These are phyloP conservation scores for Tricholomella constricta DNA, from an alignment of 768 basidiomycete genomes.

Conservation along the genomic window DNA sequence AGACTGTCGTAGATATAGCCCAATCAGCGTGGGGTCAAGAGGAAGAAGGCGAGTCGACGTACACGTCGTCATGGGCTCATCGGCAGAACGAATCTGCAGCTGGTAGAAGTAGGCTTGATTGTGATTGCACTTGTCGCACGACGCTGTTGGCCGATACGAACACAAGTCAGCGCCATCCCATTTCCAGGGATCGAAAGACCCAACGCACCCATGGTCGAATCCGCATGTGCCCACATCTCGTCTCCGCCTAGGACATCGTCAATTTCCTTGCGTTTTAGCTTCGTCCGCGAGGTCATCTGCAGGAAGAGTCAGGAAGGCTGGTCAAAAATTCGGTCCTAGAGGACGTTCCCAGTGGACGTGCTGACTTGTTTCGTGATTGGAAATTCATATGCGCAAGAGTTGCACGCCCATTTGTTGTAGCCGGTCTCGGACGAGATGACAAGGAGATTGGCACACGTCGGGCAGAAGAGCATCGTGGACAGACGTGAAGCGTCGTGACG, in stretches of 20 bases:
- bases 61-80: slow-evolving; percentile 87
- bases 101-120: slow-evolving; percentile 91
- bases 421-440: slow-evolving; percentile 76
- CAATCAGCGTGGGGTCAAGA: neutral
- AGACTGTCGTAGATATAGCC: slow-evolving; percentile 42
- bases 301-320: neutral
- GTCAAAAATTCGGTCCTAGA: neutral
- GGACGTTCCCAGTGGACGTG: slow-evolving; percentile 29
- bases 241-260: slow-evolving; percentile 97
- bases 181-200: neutral
- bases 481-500: neutral
- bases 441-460: slow-evolving; percentile 88
- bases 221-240: slow-evolving; percentile 92
- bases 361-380: slow-evolving; percentile 78
- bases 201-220: slow-evolving; percentile 78
- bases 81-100: slow-evolving; percentile 92
- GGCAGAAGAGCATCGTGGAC: slow-evolving; percentile 83
- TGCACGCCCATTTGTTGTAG: slow-evolving; percentile 92
- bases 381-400: slow-evolving; percentile 94
- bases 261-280: slow-evolving; percentile 83
- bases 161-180: neutral
- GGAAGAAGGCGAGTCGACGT: slow-evolving; percentile 20
- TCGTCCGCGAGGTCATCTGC: slow-evolving; percentile 92
- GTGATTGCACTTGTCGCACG: slow-evolving; percentile 80
- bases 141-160: slow-evolving; percentile 35